Evolutionary conservation across 306 rosid species (phyloP), one percentile per base, ranked within the genome.

Genomic region (Lagenaria siceraria): DNA sequence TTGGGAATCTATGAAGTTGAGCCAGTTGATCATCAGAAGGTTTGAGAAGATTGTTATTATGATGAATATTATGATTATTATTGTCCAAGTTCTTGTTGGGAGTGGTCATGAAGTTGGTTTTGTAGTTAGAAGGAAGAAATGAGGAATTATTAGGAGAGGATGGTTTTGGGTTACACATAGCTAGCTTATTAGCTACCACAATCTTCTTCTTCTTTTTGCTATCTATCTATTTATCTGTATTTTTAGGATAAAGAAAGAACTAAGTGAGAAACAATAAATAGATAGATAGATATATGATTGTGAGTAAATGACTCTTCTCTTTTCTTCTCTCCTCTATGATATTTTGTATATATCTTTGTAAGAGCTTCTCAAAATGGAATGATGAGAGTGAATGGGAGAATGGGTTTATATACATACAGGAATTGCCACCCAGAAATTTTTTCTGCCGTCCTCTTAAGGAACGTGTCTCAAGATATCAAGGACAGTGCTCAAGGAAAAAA

Each of bases 1-100:
- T 89, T 52, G 99, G 99, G 89, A 97, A 87, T 87, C 90, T 78
- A 53, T 79, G 92, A 81, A 92, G 93, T 55, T 88, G 83, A 31
- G 91, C 86, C 43, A 87, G 86, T 46, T 61, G 74, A 46, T 77
- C 80, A 77, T 77, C 60, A 27, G 21, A 24, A 27, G 79, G 77
- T 14, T 65, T 38, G 48, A 46, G 80, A 27, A 51, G 66, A 78
- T 51, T 35, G 42, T 69, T 69, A 25, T n/a, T n/a, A 21, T 36
- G 54, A 51, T 14, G 54, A 51, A 15, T 36, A 78, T 33, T 35
- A 46, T 1, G 18, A 42, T 65, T 42, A 21, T 11, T 38, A 38
- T 36, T 42, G 51, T 83, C 78, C 65, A 69, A 40, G 75, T 66
- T 24, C 77, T 87, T 86, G 80, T 78, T 81, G 79, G 83, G 81